Evolutionary conservation across 257 asterid species (phyloP), one percentile per base, ranked within the genome.

Genomic region (Solanum medicagineum): DNA sequence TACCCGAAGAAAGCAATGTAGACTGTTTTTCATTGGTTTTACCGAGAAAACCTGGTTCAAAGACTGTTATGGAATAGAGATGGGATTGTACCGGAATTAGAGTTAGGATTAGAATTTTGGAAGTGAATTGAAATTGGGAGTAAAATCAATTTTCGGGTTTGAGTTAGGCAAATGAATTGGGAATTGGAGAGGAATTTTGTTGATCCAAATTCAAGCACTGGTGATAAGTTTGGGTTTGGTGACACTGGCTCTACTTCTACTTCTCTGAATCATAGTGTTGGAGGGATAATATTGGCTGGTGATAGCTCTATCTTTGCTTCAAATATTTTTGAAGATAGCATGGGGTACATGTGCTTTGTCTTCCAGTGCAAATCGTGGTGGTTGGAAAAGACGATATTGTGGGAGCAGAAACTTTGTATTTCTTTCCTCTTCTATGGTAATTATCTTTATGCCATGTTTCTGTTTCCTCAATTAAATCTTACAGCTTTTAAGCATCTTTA

Each of bases 181-280:
- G 87, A 87, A 90, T 26, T 91, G 98, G 45, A 90, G 89, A 70
- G 93, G 87, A 60, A 10, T 60, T 60, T 60, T 60, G 16, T 60
- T 60, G 8, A n/a, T 24, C 70, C 75, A 86, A 81, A 84, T 56
- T 81, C 88, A 15, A 75, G 63, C 84, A 55, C 53, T 47, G 51
- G 81, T 68, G 86, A 90, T 85, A 89, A 87, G 60, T 87, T 90
- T 88, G 93, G 89, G 15, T 93, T 91, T 85, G 91, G 89, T 44
- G 87, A 89, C 89, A 91, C 89, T 32, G 93, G 88, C 71, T 62
- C 17, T 20, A 22, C 0, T 15, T 8, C 60, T 32, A 5, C 7
- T 8, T 8, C 17, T 26, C 20, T 74, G 53, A 84, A 86, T 87
- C 80, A 14, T 1, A 90, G 86, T 66, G 82, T 83, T 73, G 93